Conservation (phyloP, 1,139 yeast genomes). For the Hansenula lynferdii region DNA sequence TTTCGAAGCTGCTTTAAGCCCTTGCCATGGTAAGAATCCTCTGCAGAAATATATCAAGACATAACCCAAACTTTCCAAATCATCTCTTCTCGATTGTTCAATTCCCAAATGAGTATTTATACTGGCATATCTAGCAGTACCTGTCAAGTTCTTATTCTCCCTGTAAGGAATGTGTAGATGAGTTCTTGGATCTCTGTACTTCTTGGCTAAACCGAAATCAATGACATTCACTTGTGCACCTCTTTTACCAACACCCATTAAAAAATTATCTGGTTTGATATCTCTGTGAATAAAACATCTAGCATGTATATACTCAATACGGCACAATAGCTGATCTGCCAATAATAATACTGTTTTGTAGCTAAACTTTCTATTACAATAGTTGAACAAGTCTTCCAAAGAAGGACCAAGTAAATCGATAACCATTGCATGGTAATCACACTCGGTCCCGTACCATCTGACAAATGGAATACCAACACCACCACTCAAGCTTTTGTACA, state of each 20-base stretch:
- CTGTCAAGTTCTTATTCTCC: conserved; percentile 93
- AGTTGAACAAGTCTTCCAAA: conserved; percentile 90
- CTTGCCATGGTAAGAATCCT: conserved; percentile 98
- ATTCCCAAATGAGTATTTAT: conserved; percentile 96
- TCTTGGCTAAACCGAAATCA: conserved; percentile 96
- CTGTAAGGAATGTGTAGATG: conserved; percentile 95
- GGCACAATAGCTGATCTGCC: conserved; percentile 92
- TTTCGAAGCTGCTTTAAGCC: conserved; percentile 94
- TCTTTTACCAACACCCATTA: conserved; percentile 95
- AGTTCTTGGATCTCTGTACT: conserved; percentile 92
- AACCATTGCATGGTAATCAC: conserved; percentile 96
- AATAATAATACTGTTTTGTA: conserved; percentile 88
- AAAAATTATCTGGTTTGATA: conserved; percentile 93
- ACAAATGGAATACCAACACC: conserved; percentile 98
- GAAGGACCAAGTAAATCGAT: conserved; percentile 95
- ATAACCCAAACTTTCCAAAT: conserved; percentile 91
- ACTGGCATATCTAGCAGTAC: conserved; percentile 95
- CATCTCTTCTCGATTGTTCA: conserved; percentile 96
- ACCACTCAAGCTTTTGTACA: conserved; percentile 89
- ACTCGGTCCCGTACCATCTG: conserved; percentile 96
- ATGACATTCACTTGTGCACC: conserved; percentile 95
- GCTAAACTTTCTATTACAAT: conserved; percentile 90
- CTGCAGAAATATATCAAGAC: conserved; percentile 92
- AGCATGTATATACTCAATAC: conserved; percentile 94
- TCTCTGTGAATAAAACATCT: conserved; percentile 88